A percentile compares a stretch with the other conserved stretches of the same genome.
Conservation (phyloP, 495 filamentous ascomycete species). For the Hypoxylon trugodes region DNA sequence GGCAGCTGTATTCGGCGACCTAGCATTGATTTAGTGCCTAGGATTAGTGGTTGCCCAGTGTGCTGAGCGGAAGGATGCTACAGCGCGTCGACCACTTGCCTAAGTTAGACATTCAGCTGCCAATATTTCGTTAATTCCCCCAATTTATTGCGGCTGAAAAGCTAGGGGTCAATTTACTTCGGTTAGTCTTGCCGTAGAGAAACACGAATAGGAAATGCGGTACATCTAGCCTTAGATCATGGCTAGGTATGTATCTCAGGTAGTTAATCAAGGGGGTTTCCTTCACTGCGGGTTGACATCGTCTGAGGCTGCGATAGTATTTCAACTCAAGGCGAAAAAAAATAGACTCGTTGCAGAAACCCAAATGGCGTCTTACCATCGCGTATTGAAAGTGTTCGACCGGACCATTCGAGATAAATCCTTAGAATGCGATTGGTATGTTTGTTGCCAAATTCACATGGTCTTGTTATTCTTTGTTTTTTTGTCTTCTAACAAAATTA, state of each 20-base stretch:
- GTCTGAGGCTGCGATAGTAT: background rate
- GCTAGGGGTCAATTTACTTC: background rate
- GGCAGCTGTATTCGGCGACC: constrained; percentile 3
- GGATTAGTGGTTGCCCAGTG: background rate
- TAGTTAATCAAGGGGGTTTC: background rate
- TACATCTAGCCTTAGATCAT: background rate
- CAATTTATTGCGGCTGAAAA: background rate
- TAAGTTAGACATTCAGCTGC: constrained; percentile 16
- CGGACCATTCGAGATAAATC: constrained; percentile 48
- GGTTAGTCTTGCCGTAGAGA: background rate
- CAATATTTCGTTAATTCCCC: constrained; percentile 11
- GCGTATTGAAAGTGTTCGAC: constrained; percentile 50
- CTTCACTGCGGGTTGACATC: background rate
- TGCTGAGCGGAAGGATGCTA: background rate
- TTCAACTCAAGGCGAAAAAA: background rate
- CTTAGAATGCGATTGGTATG: constrained; percentile 52
- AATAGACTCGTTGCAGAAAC: background rate
- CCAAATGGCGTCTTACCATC: constrained; percentile 54
- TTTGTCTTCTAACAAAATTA: background rate
- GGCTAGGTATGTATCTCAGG: too few relatives aligned
- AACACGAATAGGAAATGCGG: background rate
- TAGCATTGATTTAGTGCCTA: background rate
- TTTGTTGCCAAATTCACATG: background rate
- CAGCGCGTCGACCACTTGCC: constrained; percentile 1
- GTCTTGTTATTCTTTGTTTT: background rate